These are phyloP conservation scores for Hypoxylon crocopeplum DNA, from an alignment of 495 filamentous ascomycete species.

Conservation along the genomic window DNA sequence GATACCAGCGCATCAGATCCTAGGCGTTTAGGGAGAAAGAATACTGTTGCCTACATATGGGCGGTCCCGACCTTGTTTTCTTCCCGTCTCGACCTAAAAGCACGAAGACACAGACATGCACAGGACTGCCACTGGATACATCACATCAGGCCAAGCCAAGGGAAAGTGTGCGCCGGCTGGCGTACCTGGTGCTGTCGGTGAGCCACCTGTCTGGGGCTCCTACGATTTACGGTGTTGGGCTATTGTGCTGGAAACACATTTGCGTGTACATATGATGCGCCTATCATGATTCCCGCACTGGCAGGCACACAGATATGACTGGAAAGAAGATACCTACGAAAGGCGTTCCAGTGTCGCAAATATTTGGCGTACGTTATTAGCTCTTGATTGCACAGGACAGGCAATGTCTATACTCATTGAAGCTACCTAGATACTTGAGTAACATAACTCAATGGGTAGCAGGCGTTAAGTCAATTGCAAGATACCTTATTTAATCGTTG, in stretches of 20 bases:
- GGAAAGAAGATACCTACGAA: too few relatives aligned
- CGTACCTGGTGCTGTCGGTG: not conserved
- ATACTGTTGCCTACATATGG: not conserved
- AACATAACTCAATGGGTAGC: too few relatives aligned
- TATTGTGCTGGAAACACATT: not conserved
- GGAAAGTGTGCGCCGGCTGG: not conserved
- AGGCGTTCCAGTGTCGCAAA: too few relatives aligned
- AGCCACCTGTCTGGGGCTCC: not conserved
- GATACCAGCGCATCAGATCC: slow-evolving; percentile 22
- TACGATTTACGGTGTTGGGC: not conserved
- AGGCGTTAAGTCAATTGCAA: too few relatives aligned
- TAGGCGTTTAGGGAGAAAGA: slow-evolving; percentile 26
- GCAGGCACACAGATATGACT: too few relatives aligned
- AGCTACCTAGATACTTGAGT: too few relatives aligned
- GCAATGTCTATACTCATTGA: too few relatives aligned
- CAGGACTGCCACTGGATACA: not conserved
- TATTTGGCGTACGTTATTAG: too few relatives aligned
- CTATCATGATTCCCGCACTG: too few relatives aligned
- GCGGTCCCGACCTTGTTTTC: slow-evolving; percentile 8
- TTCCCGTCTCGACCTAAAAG: not conserved
- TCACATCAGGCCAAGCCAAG: not conserved
- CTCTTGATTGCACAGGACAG: too few relatives aligned
- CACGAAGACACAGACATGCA: not conserved
- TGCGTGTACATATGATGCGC: slow-evolving; percentile 23
- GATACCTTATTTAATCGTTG: too few relatives aligned